Conservation (phyloP, 352 stramenopile species). For the Globisporangium takayamanum region DNA sequence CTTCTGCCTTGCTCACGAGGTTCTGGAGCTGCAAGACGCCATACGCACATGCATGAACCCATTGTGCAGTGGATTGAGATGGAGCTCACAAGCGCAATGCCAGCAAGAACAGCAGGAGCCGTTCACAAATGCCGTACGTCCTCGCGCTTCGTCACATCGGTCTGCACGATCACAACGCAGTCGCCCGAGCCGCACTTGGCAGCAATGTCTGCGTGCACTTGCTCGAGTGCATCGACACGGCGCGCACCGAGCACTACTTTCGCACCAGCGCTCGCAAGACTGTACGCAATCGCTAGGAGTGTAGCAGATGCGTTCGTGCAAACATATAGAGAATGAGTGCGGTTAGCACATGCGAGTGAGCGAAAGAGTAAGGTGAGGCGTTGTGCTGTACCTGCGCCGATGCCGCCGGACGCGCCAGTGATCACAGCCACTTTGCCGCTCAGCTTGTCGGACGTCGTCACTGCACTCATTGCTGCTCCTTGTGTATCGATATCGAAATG, state of each 20-base stretch:
- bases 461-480: not conserved
- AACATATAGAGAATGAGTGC: not conserved
- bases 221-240: conserved; percentile 51
- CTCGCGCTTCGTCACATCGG: conserved; percentile 65
- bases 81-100: not conserved
- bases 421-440: conserved; percentile 80
- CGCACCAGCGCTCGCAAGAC: conserved; percentile 64
- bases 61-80: not conserved
- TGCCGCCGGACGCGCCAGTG: conserved; percentile 84
- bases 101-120: not conserved
- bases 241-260: conserved; percentile 82
- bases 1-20: conserved; percentile 52
- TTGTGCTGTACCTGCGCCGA: conserved; percentile 46
- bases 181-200: conserved; percentile 18
- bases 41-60: not conserved
- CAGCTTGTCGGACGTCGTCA: conserved; percentile 22
- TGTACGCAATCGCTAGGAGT: conserved; percentile 48
- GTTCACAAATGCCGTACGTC: conserved; percentile 19
- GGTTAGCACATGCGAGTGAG: not conserved
- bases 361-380: not conserved
- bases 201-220: conserved; percentile 30
- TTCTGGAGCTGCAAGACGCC: conserved; percentile 29
- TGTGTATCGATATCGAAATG: not conserved
- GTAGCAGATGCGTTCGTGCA: not conserved
- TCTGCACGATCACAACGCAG: conserved; percentile 36